phyloP scores from a whole-genome alignment of 1,139 yeast genomes.

The Saccharomyces hybrid region DNA sequence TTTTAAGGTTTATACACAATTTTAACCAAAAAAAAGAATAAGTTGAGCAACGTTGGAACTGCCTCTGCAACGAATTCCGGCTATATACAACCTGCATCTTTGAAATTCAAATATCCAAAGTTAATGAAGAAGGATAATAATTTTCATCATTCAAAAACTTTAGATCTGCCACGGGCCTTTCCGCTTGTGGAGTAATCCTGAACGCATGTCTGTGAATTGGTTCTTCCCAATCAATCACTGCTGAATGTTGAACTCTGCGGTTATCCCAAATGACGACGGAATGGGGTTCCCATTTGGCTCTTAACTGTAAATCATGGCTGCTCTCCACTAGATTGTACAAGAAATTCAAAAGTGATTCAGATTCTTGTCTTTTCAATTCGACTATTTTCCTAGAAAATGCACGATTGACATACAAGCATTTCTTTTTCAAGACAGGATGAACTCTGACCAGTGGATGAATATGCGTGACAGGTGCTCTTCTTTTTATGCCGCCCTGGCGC shows the following conservation, averaged over 20 bases:
- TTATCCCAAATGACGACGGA: constrained; percentile 72
- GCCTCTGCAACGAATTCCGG: not conserved
- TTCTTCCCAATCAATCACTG: constrained; percentile 55
- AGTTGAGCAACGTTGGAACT: not conserved
- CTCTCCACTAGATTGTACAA: constrained; percentile 45
- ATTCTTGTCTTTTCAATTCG: constrained; percentile 60
- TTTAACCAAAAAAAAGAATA: not conserved
- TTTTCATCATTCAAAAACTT: constrained; percentile 15
- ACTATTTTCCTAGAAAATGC: constrained; percentile 56
- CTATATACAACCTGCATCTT: not conserved
- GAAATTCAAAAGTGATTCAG: constrained; percentile 47
- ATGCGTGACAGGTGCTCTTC: constrained; percentile 52
- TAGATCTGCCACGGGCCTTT: constrained; percentile 18
- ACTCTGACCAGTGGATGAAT: constrained; percentile 62
- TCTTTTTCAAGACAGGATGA: constrained; percentile 62
- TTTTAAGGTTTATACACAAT: not conserved
- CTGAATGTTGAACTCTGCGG: constrained; percentile 56
- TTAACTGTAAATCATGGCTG: constrained; percentile 47
- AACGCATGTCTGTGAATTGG: constrained; percentile 57
- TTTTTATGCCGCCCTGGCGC: constrained; percentile 51
- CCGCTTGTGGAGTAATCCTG: constrained; percentile 55
- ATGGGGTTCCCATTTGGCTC: constrained; percentile 51
- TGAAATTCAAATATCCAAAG: not conserved
- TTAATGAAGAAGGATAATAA: constrained; percentile 12
- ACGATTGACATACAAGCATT: constrained; percentile 51